phyloP scores from a whole-genome alignment of 2,329 filamentous ascomycete genomes.

The Monosporascus sp. region DNA sequence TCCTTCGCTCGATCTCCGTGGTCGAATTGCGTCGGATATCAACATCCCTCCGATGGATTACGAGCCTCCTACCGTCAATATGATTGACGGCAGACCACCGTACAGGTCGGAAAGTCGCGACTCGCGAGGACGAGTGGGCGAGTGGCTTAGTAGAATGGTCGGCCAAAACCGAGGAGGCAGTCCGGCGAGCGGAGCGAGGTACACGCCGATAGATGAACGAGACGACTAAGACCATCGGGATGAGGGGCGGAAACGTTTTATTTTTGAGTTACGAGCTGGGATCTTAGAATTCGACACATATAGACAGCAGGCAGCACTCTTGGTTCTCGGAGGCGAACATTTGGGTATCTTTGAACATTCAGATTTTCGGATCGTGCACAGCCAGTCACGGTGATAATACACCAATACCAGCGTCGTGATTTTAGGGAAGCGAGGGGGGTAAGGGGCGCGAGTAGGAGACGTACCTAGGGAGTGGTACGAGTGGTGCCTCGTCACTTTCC shows the following conservation, averaged over 20 bases:
- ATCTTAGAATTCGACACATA: slow-evolving; percentile 18
- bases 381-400: too few relatives aligned
- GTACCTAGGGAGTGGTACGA: too few relatives aligned
- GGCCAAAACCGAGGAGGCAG: slow-evolving; percentile 31
- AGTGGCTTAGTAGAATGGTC: slow-evolving; percentile 42
- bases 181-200: slow-evolving; percentile 29
- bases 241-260: not conserved
- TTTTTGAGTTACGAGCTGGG: slow-evolving; percentile 4
- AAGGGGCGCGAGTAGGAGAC: too few relatives aligned
- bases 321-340: not conserved
- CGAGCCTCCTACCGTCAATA: slow-evolving; percentile 63
- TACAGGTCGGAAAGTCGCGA: slow-evolving; percentile 26
- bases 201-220: slow-evolving; percentile 35
- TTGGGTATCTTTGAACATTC: too few relatives aligned
- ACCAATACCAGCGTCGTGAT: too few relatives aligned
- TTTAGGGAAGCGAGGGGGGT: too few relatives aligned
- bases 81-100: slow-evolving; percentile 40
- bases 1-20: slow-evolving; percentile 68
- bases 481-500: too few relatives aligned
- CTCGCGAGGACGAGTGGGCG: slow-evolving; percentile 36
- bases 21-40: slow-evolving; percentile 52
- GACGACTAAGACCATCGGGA: slow-evolving; percentile 28
- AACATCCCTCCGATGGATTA: slow-evolving; percentile 79
- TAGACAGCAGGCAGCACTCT: slow-evolving; percentile 15
- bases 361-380: too few relatives aligned